A percentile compares a stretch with the other conserved stretches of the same genome.
Evolutionary conservation across 441 rosid genomes (phyloP).

Genomic region (Pelargonium myrrhifolium): DNA sequence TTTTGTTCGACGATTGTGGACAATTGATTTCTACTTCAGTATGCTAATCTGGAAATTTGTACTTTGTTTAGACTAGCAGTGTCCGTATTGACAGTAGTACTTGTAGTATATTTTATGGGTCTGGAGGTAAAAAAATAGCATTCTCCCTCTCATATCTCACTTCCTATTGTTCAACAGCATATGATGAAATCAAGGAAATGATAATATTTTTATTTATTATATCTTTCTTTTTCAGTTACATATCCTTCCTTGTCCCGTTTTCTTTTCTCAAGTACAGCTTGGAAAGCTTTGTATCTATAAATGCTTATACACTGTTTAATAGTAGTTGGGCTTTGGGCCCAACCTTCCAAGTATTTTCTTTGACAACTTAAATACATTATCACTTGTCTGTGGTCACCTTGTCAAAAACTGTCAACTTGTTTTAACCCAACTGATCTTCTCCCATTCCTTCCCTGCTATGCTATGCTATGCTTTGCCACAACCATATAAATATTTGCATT

Average conservation of each 20-base stretch:
- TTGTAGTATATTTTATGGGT: too few species aligned
- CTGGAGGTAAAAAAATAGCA: too few species aligned
- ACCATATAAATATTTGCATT: neutral
- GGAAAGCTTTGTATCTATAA: neutral
- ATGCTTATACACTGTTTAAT: neutral
- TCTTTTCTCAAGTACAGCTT: neutral
- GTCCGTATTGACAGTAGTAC: too few species aligned
- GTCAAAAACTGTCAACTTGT: neutral
- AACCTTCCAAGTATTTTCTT: neutral
- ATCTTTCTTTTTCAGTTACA: neutral
- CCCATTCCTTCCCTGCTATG: neutral
- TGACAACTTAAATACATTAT: neutral
- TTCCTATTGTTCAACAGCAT: too few species aligned
- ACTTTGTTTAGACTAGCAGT: too few species aligned
- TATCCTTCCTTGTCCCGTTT: neutral
- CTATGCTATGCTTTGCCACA: neutral
- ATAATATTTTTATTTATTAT: neutral
- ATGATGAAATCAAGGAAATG: neutral
- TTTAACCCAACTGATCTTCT: neutral
- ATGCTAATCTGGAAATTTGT: too few species aligned
- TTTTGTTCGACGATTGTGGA: too few species aligned
- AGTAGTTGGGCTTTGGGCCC: conserved; percentile 1
- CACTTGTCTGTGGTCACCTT: neutral
- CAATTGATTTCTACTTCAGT: too few species aligned
- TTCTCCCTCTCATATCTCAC: too few species aligned